Evolutionary conservation across 1,139 yeast species (phyloP).

Genomic region (Geotrichum europaeum): DNA sequence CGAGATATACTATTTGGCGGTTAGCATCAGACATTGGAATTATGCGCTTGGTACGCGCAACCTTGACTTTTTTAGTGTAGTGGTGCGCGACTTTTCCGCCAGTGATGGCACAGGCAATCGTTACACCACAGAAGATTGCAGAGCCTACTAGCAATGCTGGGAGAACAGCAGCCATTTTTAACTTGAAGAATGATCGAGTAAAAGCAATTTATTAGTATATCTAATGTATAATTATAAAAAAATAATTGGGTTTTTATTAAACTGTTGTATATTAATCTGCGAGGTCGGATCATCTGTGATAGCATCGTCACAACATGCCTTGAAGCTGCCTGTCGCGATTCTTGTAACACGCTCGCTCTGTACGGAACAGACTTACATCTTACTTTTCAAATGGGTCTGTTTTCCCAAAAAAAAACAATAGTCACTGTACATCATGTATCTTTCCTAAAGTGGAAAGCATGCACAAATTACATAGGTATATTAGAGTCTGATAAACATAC

Average conservation of each 20-base stretch:
- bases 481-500: not conserved
- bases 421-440: not conserved
- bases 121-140: conserved; percentile 11
- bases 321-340: not conserved
- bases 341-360: not conserved
- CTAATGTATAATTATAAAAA: not conserved
- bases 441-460: not conserved
- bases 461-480: not conserved
- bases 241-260: not conserved
- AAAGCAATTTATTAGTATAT: not conserved
- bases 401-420: not conserved
- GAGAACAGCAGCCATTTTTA: conserved; percentile 5
- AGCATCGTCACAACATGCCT: not conserved
- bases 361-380: not conserved
- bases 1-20: conserved; percentile 11
- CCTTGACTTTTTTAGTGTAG: conserved; percentile 9
- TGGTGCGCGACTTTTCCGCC: conserved; percentile 6
- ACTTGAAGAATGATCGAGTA: not conserved
- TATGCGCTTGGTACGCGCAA: conserved; percentile 9
- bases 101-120: conserved; percentile 3
- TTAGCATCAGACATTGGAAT: conserved; percentile 13
- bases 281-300: no score
- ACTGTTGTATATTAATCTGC: not conserved
- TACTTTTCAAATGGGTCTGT: not conserved
- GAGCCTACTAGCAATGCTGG: conserved; percentile 2